Base-by-base conservation (phyloP, 2,329 filamentous ascomycete species). In the Pyricularia pennisetigena region DNA sequence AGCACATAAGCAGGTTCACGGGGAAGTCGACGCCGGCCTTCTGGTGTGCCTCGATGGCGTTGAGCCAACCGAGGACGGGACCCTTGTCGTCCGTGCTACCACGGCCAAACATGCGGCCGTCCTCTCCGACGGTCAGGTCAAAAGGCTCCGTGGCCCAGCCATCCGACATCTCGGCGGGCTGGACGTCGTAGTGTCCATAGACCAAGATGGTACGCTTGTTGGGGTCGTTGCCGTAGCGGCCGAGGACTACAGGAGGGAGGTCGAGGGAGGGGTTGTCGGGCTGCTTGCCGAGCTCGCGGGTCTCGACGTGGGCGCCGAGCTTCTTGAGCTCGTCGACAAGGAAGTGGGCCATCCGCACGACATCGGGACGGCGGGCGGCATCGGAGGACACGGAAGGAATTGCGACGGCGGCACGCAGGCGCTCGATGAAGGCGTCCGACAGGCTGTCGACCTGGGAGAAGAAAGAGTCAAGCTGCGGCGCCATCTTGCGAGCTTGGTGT, bases 101-200 rank as follows among this genome's bases (percentile, higher is more conserved):
- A 76, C 95, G 91, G 70, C 95, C 95, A 75, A 91, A 97, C 95
- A 99, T 99, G 76, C 94, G 90, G 71, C 89, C 94, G 80, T 97
- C 92, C 71, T 93, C 89, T 76, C 96, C 94, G 69, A 98, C 86
- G 30, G 86, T 90, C 72, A 99, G 85, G 70, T 91, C 88, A 79
- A 98, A 99, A 6, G 95, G 95, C 78, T 98, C 92, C 2, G 94
- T 97, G 68, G 90, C 89, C 95, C 95, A 99, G 72, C 95, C 95
- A 74, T 99, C 95, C 73, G 91, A 92, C 83, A 91, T 91, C 76
- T 94, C 86, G 41, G 95, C 95, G 29, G 95, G 95, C 82, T 99
- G 95, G 49, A 99, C 95, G 78, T 99, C 95, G 82, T 99, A 99
- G 83, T 99, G 95, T 65, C 95, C 95, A 77, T 99, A 99, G 64